Evolutionary conservation across 176 grass and related monocot species (phyloP).

Genomic region (Microstegium vimineum): DNA sequence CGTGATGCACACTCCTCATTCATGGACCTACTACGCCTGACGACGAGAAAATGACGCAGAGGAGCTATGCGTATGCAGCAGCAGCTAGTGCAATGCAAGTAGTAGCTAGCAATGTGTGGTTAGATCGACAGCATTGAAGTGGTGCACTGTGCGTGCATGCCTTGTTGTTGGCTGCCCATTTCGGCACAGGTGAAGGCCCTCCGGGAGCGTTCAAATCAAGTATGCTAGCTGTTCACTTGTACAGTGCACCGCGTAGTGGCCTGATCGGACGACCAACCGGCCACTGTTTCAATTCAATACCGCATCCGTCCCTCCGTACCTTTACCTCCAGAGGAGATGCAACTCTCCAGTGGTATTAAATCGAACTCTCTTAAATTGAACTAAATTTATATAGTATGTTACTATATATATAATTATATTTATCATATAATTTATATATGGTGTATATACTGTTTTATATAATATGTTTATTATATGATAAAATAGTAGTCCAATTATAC

Average conservation of each 20-base stretch:
- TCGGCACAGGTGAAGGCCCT: slow-evolving; percentile 28
- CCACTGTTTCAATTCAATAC: slow-evolving; percentile 48
- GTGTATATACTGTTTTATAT: no score
- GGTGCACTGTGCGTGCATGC: slow-evolving; percentile 34
- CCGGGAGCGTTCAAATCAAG: slow-evolving; percentile 38
- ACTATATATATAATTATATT: neutral
- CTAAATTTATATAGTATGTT: neutral
- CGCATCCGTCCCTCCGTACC: neutral
- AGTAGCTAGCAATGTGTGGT: neutral
- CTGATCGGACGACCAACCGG: slow-evolving; percentile 21
- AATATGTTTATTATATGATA: no score
- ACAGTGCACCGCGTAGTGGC: slow-evolving; percentile 25
- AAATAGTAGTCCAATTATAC: no score
- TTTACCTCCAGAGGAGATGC: neutral
- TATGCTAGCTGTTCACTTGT: slow-evolving; percentile 16
- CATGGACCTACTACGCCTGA: slow-evolving; percentile 21
- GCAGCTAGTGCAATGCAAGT: neutral
- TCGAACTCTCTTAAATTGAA: neutral
- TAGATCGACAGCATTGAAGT: slow-evolving; percentile 42
- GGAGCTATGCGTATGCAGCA: slow-evolving; percentile 8
- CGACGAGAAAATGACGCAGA: neutral
- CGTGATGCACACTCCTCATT: neutral
- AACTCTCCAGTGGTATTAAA: neutral
- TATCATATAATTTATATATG: neutral
- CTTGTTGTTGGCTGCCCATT: slow-evolving; percentile 21